A percentile compares a stretch with the other conserved stretches of the same genome.
phyloP scores from a whole-genome alignment of 257 asterid species.

The Scutellaria minor region DNA sequence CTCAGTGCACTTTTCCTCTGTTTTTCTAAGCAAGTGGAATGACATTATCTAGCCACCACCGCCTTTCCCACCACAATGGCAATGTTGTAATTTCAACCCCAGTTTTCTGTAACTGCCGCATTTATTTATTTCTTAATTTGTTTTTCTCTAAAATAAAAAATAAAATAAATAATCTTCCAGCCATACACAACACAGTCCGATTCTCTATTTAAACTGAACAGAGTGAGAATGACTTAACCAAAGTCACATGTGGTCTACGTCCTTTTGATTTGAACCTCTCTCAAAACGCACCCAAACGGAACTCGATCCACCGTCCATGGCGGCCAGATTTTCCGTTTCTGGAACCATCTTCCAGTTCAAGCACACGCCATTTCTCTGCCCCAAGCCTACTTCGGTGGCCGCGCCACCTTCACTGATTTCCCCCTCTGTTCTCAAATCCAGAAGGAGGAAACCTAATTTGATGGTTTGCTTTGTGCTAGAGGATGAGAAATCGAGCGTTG shows the following conservation, averaged over 20 bases:
- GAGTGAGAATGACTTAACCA: neutral
- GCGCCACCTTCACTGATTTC: constrained; percentile 34
- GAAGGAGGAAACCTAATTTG: constrained; percentile 40
- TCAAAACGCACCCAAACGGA: neutral
- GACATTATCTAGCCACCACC: neutral
- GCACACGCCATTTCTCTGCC: constrained; percentile 39
- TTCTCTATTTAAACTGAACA: constrained; percentile 34
- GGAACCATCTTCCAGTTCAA: constrained; percentile 34
- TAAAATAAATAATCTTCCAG: neutral
- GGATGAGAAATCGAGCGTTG: constrained; percentile 40
- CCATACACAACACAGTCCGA: neutral
- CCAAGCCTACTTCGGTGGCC: constrained; percentile 32
- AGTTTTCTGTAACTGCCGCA: too few species aligned
- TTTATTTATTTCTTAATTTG: neutral
- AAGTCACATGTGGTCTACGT: constrained; percentile 38
- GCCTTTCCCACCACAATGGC: constrained; percentile 12
- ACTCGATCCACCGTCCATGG: constrained; percentile 46
- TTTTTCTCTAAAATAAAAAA: neutral
- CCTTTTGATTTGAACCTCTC: neutral
- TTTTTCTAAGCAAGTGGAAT: neutral
- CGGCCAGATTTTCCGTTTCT: constrained; percentile 46
- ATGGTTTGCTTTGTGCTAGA: constrained; percentile 49
- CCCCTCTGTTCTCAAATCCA: constrained; percentile 34
- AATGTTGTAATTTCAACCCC: constrained; percentile 2
- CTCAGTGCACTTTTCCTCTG: too few species aligned